Percentiles rank a stretch among this genome's conserved stretches.
phyloP scores from a whole-genome alignment of 768 basidiomycete genomes.

The Xanthoconium stramineum region DNA sequence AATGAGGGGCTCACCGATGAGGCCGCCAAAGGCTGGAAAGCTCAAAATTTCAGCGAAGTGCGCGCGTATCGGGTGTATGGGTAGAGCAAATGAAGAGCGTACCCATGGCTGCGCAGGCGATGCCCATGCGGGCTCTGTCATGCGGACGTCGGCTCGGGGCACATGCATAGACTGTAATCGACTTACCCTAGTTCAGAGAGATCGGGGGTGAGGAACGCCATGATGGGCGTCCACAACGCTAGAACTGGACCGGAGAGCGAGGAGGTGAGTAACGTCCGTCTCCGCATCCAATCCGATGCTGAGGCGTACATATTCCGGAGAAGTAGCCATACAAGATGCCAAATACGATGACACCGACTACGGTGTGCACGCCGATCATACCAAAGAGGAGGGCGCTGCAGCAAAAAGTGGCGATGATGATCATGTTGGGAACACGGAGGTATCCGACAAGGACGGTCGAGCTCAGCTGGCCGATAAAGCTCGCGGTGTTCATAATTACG shows the following conservation, averaged over 20 bases:
- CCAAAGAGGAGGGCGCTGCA: conserved; percentile 43
- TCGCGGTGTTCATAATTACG: conserved; percentile 54
- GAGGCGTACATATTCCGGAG: conserved; percentile 41
- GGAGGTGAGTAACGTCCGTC: neutral
- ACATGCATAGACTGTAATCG: neutral
- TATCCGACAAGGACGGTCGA: conserved; percentile 44
- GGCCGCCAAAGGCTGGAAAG: conserved; percentile 22
- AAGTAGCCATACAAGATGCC: conserved; percentile 51
- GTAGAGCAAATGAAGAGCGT: neutral
- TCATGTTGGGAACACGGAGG: conserved; percentile 40
- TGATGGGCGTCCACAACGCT: conserved; percentile 40
- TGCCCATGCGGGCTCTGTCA: conserved; percentile 42
- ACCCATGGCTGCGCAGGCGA: conserved; percentile 50
- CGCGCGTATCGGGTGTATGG: neutral
- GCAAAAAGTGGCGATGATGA: conserved; percentile 36
- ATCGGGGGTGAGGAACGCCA: conserved; percentile 43
- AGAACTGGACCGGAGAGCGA: conserved; percentile 29
- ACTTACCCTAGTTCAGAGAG: conserved; percentile 51
- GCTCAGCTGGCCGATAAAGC: conserved; percentile 51
- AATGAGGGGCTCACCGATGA: conserved; percentile 11
- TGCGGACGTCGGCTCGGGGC: neutral
- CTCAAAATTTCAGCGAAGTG: neutral
- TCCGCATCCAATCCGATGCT: neutral
- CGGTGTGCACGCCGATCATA: conserved; percentile 42
- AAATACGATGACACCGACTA: conserved; percentile 39